Evolutionary conservation across 1,284 basidiomycete genomes (phyloP).

Genomic region (Pseudozyma hubeiensis): DNA sequence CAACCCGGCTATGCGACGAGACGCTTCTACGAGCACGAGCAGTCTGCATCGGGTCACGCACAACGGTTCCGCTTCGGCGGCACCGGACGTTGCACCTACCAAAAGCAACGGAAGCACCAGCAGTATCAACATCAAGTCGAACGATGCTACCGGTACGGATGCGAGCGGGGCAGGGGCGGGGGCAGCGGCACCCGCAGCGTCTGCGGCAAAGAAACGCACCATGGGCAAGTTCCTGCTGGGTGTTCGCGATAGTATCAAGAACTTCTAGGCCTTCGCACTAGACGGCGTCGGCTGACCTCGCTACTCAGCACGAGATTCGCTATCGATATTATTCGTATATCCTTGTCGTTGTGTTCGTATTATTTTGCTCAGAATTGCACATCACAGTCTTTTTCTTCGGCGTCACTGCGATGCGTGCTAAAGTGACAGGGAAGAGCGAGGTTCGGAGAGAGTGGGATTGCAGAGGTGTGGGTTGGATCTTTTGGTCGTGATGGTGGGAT

Average conservation of each 20-base stretch:
- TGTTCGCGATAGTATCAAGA: slow-evolving; percentile 49
- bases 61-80: background rate
- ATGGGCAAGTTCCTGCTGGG: slow-evolving; percentile 50
- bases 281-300: too few species aligned
- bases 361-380: background rate
- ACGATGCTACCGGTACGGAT: slow-evolving; percentile 1
- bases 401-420: too few species aligned
- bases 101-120: slow-evolving; percentile 16
- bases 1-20: slow-evolving; percentile 23
- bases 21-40: slow-evolving; percentile 39
- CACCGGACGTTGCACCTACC: background rate
- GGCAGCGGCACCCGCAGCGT: slow-evolving; percentile 4
- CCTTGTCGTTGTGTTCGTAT: too few species aligned
- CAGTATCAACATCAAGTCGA: background rate
- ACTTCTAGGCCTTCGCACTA: slow-evolving; percentile 13
- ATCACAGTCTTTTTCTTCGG: too few species aligned
- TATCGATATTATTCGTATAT: too few species aligned
- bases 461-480: too few species aligned
- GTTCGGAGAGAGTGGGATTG: too few species aligned
- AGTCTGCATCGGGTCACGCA: slow-evolving; percentile 19
- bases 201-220: slow-evolving; percentile 32
- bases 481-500: too few species aligned
- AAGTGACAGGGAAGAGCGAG: too few species aligned
- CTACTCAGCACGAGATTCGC: too few species aligned
- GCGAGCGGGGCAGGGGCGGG: background rate